These are phyloP conservation scores for Mortierella sp. DNA, from an alignment of 371 early-diverging fungal genomes.

Conservation along the genomic window DNA sequence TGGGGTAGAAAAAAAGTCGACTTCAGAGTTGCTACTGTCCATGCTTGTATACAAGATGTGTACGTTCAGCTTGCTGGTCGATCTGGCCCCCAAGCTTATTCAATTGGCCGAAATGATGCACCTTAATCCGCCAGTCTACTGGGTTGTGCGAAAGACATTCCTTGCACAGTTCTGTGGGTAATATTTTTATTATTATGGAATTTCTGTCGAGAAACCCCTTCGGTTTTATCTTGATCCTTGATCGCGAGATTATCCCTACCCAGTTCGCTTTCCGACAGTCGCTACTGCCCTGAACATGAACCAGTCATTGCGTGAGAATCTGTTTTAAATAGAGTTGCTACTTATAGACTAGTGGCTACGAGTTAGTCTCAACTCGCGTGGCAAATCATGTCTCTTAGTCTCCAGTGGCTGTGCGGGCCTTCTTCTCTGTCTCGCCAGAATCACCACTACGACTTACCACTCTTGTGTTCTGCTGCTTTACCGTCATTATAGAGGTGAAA, in stretches of 20 bases:
- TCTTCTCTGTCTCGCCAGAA: too few species aligned
- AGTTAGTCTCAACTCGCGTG: background rate
- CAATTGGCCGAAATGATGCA: slow-evolving; percentile 68
- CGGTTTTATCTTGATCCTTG: background rate
- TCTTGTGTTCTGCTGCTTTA: background rate
- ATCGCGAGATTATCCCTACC: background rate
- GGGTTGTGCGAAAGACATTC: slow-evolving; percentile 84
- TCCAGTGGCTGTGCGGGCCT: background rate
- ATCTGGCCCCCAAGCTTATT: slow-evolving; percentile 75
- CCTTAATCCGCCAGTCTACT: slow-evolving; percentile 68
- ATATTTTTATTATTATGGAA: background rate
- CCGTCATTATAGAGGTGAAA: slow-evolving; percentile 75
- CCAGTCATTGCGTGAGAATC: background rate
- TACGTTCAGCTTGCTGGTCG: slow-evolving; percentile 73
- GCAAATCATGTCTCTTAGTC: background rate
- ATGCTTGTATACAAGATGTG: slow-evolving; percentile 84
- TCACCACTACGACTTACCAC: background rate
- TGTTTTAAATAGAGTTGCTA: background rate
- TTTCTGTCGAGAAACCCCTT: background rate
- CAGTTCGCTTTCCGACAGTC: background rate
- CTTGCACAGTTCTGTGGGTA: slow-evolving; percentile 92
- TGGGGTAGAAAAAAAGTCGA: slow-evolving; percentile 65
- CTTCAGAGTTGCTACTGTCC: slow-evolving; percentile 74
- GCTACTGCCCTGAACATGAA: background rate
- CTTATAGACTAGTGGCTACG: background rate